Percentiles rank a stretch among this genome's conserved stretches.
Conservation (phyloP, 164 flowering plant species). For the Dillenia turbinata region DNA sequence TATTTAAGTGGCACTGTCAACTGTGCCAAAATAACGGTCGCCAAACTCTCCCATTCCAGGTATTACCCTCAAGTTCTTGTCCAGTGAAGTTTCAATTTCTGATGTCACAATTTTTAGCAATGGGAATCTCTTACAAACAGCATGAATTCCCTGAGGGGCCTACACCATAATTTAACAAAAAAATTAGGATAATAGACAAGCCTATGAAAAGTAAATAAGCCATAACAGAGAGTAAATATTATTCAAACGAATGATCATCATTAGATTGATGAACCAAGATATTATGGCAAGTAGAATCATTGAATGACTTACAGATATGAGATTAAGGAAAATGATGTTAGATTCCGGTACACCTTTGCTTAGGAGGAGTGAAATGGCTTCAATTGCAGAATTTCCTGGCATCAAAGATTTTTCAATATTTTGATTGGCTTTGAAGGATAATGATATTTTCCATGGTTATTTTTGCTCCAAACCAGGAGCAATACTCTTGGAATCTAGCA, state of each 20-base stretch:
- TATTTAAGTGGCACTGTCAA: constrained; percentile 5
- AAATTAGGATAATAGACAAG: no score
- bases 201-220: neutral
- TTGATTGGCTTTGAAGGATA: neutral
- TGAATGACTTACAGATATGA: constrained; percentile 51
- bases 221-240: neutral
- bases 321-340: constrained; percentile 77
- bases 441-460: no score
- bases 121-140: constrained; percentile 60
- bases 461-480: no score
- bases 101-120: constrained; percentile 66
- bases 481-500: neutral
- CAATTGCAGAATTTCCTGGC: constrained; percentile 76
- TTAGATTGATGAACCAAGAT: no score
- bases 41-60: constrained; percentile 95
- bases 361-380: constrained; percentile 64
- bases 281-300: no score
- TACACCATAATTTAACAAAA: constrained; percentile 19
- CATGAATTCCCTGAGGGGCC: constrained; percentile 86
- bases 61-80: constrained; percentile 44
- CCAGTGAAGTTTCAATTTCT: constrained; percentile 57
- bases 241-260: neutral
- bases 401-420: constrained; percentile 2
- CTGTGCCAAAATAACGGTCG: constrained; percentile 78
- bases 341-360: constrained; percentile 75